Evolutionary conservation across 2,329 filamentous ascomycete species (phyloP).

Genomic region (Pseudocercospora cruenta): DNA sequence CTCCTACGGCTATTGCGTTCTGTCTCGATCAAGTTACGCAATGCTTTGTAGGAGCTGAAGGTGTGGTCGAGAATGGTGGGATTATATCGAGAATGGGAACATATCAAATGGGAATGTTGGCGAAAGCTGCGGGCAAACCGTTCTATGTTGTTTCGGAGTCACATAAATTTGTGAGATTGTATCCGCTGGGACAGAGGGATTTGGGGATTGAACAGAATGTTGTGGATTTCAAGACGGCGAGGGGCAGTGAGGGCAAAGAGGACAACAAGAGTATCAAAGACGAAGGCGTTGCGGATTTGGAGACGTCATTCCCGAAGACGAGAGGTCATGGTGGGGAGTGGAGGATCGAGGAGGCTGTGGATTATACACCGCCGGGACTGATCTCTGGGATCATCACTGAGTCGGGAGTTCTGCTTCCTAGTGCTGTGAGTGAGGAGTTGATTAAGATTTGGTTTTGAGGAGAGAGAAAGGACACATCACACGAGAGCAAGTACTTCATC

Average conservation of each 20-base stretch:
- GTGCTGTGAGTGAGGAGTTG: slow-evolving; percentile 70
- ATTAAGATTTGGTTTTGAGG: slow-evolving; percentile 62
- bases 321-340: slow-evolving; percentile 24
- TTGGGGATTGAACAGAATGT: slow-evolving; percentile 79
- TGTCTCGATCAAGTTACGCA: slow-evolving; percentile 74
- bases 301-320: slow-evolving; percentile 21
- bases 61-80: slow-evolving; percentile 90
- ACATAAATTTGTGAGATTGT: slow-evolving; percentile 92
- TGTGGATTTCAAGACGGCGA: slow-evolving; percentile 69
- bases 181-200: slow-evolving; percentile 79
- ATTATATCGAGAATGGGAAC: slow-evolving; percentile 86
- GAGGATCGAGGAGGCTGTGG: slow-evolving; percentile 59
- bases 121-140: slow-evolving; percentile 71
- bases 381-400: slow-evolving; percentile 78
- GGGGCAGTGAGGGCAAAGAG: slow-evolving; percentile 32
- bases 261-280: slow-evolving; percentile 22
- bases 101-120: slow-evolving; percentile 83
- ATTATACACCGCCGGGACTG: slow-evolving; percentile 66
- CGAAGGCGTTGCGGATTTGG: slow-evolving; percentile 39
- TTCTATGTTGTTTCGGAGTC: slow-evolving; percentile 94
- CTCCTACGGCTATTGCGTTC: slow-evolving; percentile 76
- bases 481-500: too few relatives aligned
- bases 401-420: slow-evolving; percentile 70
- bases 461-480: background rate
- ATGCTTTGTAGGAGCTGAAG: slow-evolving; percentile 72